Evolutionary conservation across 2,329 filamentous ascomycete species (phyloP).

Genomic region (Lomentospora prolificans): DNA sequence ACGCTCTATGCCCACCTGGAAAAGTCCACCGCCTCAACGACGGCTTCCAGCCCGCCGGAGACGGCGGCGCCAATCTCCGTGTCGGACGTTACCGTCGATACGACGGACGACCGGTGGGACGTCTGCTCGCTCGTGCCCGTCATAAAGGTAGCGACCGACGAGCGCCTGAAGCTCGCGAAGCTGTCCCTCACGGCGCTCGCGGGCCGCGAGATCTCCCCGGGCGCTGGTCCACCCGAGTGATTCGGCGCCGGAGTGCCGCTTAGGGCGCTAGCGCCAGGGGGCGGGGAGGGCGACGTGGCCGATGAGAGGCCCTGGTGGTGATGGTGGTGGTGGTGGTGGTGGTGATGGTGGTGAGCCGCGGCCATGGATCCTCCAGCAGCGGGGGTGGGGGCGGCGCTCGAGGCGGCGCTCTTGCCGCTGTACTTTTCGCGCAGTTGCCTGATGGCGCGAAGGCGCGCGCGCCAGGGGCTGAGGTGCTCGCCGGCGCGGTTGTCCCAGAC

Average conservation of each 20-base stretch:
- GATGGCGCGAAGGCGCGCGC: slow-evolving; percentile 76
- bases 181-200: slow-evolving; percentile 45
- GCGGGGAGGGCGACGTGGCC: slow-evolving; percentile 14
- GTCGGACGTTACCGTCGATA: slow-evolving; percentile 44
- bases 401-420: slow-evolving; percentile 31
- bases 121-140: slow-evolving; percentile 44
- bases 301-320: slow-evolving; percentile 21
- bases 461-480: slow-evolving; percentile 84
- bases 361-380: slow-evolving; percentile 21
- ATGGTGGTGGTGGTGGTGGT: slow-evolving; percentile 20
- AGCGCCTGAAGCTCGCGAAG: slow-evolving; percentile 48
- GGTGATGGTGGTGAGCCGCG: slow-evolving; percentile 13
- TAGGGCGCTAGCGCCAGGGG: slow-evolving; percentile 10
- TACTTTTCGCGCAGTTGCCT: slow-evolving; percentile 67
- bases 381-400: slow-evolving; percentile 21
- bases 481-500: slow-evolving; percentile 77
- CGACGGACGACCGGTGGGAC: slow-evolving; percentile 49
- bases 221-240: neutral
- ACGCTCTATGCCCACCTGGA: slow-evolving; percentile 40
- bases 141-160: slow-evolving; percentile 58
- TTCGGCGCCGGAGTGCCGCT: slow-evolving; percentile 14
- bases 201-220: slow-evolving; percentile 26
- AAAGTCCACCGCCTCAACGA: slow-evolving; percentile 39
- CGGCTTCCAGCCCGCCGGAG: slow-evolving; percentile 25
- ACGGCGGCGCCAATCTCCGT: slow-evolving; percentile 32